Base-by-base conservation (phyloP, 495 filamentous ascomycete species). In the Penicillium robsamsonii region DNA sequence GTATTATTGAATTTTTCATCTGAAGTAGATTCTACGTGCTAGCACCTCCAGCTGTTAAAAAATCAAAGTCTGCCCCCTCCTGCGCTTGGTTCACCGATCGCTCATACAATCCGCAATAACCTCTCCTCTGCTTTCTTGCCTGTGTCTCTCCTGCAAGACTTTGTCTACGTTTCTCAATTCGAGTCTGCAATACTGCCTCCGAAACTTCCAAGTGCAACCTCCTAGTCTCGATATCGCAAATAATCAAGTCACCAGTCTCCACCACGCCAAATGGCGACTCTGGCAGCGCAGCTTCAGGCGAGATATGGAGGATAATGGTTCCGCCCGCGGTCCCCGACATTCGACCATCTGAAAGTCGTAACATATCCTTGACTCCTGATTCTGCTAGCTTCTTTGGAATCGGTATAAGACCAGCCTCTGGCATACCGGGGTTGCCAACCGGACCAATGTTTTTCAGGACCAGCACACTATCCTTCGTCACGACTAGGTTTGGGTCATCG, bases 291-390 rank as follows among this genome's bases (percentile, higher is more conserved):
- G 81, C 78, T 65, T 89, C 86, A 0, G 85, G 86, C 17, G 80
- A 81, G 3, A 88, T 75, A 64, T 88, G 85, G 38, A 89, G 68
- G 0, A 86, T 73, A n/a, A 89, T 85, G 0, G 84, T 88, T 1
- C 86, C 85, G 0, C 84, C 85, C 0, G 86, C 86, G 1, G 85
- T 89, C 0, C 86, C 85, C 35, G 80, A 84, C 84, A 89, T 87
- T 12, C 86, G 67, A 0, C 86, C 85, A 60, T 89, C 86, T 0
- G 81, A 84, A 1, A 89, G 66, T 0, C 86, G 71, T 38, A 89
- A 65, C 86, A 89, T 89, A 65, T 88, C 86, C 42, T 66, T 67
- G 0, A 87, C 82, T 0, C 85, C 85, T n/a, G 67, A 61, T 2
- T 68, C 71, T 0, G 78, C 83, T 7, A 88, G 72, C 55, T 85